Conservation (phyloP, 352 stramenopile species). For the Phytophthora niederhauseri region DNA sequence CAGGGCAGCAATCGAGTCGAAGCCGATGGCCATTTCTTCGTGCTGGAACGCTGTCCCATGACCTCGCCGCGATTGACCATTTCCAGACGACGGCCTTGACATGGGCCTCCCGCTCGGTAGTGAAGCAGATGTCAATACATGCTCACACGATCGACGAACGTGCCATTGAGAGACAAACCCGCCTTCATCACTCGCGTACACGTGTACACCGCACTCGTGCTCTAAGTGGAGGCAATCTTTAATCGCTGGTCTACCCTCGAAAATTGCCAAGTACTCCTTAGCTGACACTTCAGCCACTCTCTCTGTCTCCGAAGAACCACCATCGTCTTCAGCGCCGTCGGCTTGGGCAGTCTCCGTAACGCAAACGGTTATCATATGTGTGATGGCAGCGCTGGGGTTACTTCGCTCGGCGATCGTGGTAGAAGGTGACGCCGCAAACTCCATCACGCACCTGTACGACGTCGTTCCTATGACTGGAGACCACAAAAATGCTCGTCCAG, state of each 20-base stretch:
- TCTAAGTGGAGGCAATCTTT: constrained; percentile 39
- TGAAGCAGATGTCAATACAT: background rate
- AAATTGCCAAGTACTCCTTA: constrained; percentile 25
- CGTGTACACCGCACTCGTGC: constrained; percentile 33
- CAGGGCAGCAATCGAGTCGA: constrained; percentile 55
- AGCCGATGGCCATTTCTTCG: constrained; percentile 60
- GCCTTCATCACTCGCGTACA: constrained; percentile 53
- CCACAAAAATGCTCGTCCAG: constrained; percentile 59
- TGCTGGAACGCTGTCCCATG: constrained; percentile 45
- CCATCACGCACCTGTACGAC: constrained; percentile 32
- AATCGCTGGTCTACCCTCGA: constrained; percentile 23
- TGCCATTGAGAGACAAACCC: constrained; percentile 50
- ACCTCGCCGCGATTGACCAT: constrained; percentile 5
- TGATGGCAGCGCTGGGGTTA: constrained; percentile 12
- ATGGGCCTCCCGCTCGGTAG: constrained; percentile 10
- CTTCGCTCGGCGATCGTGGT: background rate
- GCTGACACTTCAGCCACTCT: constrained; percentile 2
- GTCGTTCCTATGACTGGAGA: constrained; percentile 27
- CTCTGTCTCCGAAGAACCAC: background rate
- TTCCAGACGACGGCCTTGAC: constrained; percentile 18
- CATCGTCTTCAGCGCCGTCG: background rate
- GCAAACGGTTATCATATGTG: constrained; percentile 23
- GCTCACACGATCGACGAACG: constrained; percentile 20
- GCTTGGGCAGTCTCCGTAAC: background rate
- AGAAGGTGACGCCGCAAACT: constrained; percentile 14